Evolutionary conservation across 305 asterid genomes (phyloP), one percentile per base, ranked within the genome.

Genomic region (Ruellia speciosa): DNA sequence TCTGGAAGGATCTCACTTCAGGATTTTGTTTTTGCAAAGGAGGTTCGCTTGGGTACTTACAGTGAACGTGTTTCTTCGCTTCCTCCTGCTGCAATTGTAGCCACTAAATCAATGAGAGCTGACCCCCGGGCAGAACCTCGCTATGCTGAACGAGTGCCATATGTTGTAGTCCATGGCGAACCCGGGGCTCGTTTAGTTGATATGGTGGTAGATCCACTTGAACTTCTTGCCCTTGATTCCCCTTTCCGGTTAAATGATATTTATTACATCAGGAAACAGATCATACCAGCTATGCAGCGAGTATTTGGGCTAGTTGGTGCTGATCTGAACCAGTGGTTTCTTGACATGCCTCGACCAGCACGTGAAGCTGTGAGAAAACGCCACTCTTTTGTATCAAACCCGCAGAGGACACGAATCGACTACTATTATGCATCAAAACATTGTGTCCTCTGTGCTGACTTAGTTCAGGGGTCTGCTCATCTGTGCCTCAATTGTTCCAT

Each of bases 61-160:
- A 76, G 86, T 64, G 76, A 78, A 59, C 85, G 81, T 16, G 57
- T 77, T 58, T 72, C 65, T 65, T 80, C 96, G 57, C 89, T 88
- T 34, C 99, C 99, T 64, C 97, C 99, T 12, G 94, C 97, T 50
- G 99, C 99, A 62, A 86, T 92, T 68, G 95, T 92, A 17, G 99
- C 97, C 72, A 76, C 92, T 34, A 92, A 92, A 70, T 75, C 90
- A 58, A 82, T 92, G 87, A 77, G 79, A 63, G 74, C 67, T 6
- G 99, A 92, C 75, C 90, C 97, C 20, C 79, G 96, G 65, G 94
- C 97, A 46, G 99, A 88, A 66, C 97, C 97, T 63, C 85, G 95
- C 56, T 92, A 92, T 73, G 99, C 90, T 52, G 97, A 88, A 77
- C 79, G 99, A 68, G 75, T 92, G 63, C 97, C 97, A 59, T 92